These are phyloP conservation scores for Candida qinlingensis DNA, from an alignment of 805 yeast species.

Conservation along the genomic window DNA sequence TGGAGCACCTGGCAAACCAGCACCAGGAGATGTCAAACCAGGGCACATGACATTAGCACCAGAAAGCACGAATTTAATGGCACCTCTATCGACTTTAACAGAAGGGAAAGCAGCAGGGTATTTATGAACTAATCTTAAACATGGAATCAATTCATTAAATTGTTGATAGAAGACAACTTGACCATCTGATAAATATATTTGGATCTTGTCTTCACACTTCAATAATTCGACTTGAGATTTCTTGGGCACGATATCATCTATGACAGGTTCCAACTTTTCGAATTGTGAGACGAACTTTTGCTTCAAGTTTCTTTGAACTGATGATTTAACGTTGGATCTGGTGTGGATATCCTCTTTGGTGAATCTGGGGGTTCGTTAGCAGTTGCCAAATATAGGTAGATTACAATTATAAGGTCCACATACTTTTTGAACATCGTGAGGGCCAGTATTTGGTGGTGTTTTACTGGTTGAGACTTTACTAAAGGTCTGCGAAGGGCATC, in stretches of 20 bases:
- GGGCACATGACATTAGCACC: constrained; percentile 98
- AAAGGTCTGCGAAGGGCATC: no score
- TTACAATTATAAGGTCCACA: constrained; percentile 1
- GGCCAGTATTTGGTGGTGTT: not conserved
- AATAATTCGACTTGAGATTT: constrained; percentile 73
- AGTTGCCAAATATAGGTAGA: not conserved
- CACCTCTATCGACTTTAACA: constrained; percentile 92
- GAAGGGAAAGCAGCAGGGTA: constrained; percentile 80
- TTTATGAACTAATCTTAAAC: constrained; percentile 69
- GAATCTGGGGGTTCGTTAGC: constrained; percentile 37
- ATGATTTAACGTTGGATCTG: constrained; percentile 86
- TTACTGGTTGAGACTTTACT: no score
- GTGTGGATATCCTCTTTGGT: constrained; percentile 85
- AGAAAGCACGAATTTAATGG: constrained; percentile 88
- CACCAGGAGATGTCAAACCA: constrained; percentile 85
- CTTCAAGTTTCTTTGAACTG: constrained; percentile 88
- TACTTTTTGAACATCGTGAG: constrained; percentile 43
- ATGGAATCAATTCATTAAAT: constrained; percentile 73
- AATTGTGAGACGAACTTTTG: constrained; percentile 67
- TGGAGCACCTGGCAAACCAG: constrained; percentile 70
- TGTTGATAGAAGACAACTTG: constrained; percentile 78
- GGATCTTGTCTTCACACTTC: constrained; percentile 88
- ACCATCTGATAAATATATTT: constrained; percentile 65
- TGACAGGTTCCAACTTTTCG: constrained; percentile 66
- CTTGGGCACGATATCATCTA: constrained; percentile 84